Percentiles rank a stretch among this genome's conserved stretches.
These are phyloP conservation scores for Pachysandra terminalis DNA, from an alignment of 164 flowering plant genomes.

Conservation along the genomic window DNA sequence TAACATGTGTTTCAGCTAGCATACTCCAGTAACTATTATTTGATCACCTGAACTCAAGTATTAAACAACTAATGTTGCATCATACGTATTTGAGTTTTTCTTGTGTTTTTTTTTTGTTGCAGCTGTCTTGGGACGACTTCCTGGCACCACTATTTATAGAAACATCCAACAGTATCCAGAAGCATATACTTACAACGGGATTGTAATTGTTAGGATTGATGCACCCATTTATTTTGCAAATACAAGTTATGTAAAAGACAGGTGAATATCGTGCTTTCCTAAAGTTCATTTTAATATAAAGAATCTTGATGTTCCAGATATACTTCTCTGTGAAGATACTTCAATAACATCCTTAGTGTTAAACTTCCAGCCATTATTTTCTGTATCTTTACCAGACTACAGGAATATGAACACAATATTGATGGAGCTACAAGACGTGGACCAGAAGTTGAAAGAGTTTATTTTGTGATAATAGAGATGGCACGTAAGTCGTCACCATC, in stretches of 20 bases:
- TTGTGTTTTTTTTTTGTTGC: slow-evolving; percentile 24
- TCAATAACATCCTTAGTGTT: neutral
- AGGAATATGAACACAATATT: slow-evolving; percentile 63
- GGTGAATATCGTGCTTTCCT: slow-evolving; percentile 39
- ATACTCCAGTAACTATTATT: neutral
- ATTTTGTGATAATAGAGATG: slow-evolving; percentile 92
- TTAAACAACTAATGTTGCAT: neutral
- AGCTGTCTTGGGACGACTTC: slow-evolving; percentile 98
- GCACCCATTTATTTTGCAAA: slow-evolving; percentile 98
- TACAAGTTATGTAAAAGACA: slow-evolving; percentile 88
- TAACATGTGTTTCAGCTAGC: neutral
- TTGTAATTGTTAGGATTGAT: slow-evolving; percentile 93
- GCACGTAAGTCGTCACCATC: slow-evolving; percentile 64
- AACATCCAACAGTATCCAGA: slow-evolving; percentile 87
- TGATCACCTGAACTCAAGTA: neutral
- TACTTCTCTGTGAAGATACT: neutral
- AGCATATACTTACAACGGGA: slow-evolving; percentile 90
- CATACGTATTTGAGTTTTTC: neutral
- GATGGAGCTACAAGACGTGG: slow-evolving; percentile 66
- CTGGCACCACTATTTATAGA: slow-evolving; percentile 92
- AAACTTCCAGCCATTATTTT: neutral
- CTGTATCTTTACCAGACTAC: slow-evolving; percentile 44
- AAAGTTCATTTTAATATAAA: neutral
- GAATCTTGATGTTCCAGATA: neutral
- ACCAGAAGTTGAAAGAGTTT: slow-evolving; percentile 80